Evolutionary conservation across 1,139 yeast species (phyloP).

Genomic region (Blastobotrys malaysiensis): DNA sequence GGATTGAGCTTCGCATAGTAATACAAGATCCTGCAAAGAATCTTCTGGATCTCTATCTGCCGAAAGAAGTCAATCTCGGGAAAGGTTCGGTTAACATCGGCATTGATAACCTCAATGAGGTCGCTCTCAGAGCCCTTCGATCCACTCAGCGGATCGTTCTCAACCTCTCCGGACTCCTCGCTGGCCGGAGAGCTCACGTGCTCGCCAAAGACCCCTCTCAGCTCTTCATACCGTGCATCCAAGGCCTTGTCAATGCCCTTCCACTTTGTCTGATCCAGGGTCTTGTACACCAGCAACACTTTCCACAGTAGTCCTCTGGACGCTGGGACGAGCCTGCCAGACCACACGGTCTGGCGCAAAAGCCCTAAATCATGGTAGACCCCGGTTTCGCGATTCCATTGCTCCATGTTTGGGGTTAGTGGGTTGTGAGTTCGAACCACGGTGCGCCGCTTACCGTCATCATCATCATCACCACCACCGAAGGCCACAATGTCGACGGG

Average conservation of each 20-base stretch:
- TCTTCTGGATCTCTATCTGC: slow-evolving; percentile 27
- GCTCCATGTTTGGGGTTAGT: slow-evolving; percentile 2
- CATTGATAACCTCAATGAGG: slow-evolving; percentile 26
- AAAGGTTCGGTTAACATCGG: slow-evolving; percentile 53
- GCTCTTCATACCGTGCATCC: slow-evolving; percentile 12
- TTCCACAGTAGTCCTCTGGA: slow-evolving; percentile 27
- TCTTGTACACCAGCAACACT: slow-evolving; percentile 22
- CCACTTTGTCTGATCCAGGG: slow-evolving; percentile 21
- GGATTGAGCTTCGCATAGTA: slow-evolving; percentile 49
- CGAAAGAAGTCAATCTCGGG: slow-evolving; percentile 51
- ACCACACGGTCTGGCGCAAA: slow-evolving; percentile 14
- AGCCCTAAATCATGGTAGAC: slow-evolving; percentile 16
- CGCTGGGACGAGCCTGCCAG: slow-evolving; percentile 16
- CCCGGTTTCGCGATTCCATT: slow-evolving; percentile 10
- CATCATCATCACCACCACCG: not conserved
- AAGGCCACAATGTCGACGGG: not conserved
- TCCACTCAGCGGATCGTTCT: slow-evolving; percentile 7
- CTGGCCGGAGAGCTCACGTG: not conserved
- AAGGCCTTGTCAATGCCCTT: slow-evolving; percentile 15
- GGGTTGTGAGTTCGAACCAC: not conserved
- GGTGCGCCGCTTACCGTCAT: not conserved
- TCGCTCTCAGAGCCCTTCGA: slow-evolving; percentile 14
- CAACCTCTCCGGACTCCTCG: not conserved
- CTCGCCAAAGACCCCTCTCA: slow-evolving; percentile 4
- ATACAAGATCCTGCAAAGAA: slow-evolving; percentile 43